These are phyloP conservation scores for Xylaria sp. DNA, from an alignment of 2,329 filamentous ascomycete species.

Conservation along the genomic window DNA sequence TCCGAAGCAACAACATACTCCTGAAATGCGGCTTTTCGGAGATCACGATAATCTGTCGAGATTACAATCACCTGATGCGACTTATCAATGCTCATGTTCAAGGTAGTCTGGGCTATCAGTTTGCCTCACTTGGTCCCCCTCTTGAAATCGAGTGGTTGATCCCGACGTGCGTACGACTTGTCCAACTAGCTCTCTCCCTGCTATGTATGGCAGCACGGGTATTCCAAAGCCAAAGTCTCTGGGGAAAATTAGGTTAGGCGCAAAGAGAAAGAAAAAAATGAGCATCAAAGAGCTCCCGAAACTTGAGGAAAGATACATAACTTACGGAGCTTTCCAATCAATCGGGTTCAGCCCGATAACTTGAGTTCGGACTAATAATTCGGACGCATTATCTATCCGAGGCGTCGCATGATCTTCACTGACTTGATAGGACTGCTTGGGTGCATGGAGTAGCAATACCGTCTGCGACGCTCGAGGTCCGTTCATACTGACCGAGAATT, in stretches of 20 bases:
- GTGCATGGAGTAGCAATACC: slow-evolving; percentile 12
- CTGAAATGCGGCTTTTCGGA: slow-evolving; percentile 74
- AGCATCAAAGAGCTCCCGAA: neutral
- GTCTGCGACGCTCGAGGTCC: slow-evolving; percentile 9
- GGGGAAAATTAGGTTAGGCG: neutral
- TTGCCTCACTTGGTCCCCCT: slow-evolving; percentile 57
- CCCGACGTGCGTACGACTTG: slow-evolving; percentile 58
- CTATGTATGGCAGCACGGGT: slow-evolving; percentile 70
- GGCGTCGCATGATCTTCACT: slow-evolving; percentile 8
- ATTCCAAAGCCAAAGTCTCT: slow-evolving; percentile 76
- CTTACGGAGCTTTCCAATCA: slow-evolving; percentile 76
- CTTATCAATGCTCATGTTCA: slow-evolving; percentile 25
- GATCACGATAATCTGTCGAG: slow-evolving; percentile 76
- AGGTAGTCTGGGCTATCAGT: neutral
- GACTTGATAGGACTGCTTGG: slow-evolving; percentile 12
- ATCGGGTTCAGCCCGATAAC: slow-evolving; percentile 77
- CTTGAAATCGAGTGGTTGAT: slow-evolving; percentile 54
- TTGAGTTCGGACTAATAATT: slow-evolving; percentile 35
- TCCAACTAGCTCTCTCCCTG: slow-evolving; percentile 73
- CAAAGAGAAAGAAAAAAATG: neutral
- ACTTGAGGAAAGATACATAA: slow-evolving; percentile 26
- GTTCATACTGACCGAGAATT: slow-evolving; percentile 14
- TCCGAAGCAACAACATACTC: slow-evolving; percentile 69
- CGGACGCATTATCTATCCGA: slow-evolving; percentile 11
- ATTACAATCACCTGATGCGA: slow-evolving; percentile 61